Evolutionary conservation across 2,329 filamentous ascomycete genomes (phyloP).

Genomic region (Bretziella fagacearum): DNA sequence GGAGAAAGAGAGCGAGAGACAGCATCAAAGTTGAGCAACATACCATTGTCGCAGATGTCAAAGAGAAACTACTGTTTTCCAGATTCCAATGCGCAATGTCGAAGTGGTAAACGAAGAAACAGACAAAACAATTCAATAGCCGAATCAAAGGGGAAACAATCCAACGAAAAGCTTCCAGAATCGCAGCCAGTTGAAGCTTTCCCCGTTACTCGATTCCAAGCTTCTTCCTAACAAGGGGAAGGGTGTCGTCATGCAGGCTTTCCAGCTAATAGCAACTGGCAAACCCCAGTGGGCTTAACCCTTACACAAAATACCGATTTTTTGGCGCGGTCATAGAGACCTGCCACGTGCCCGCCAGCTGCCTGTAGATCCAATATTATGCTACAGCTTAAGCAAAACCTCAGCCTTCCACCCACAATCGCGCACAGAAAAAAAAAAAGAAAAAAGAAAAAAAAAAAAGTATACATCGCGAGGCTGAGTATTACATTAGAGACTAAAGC

Average conservation of each 20-base stretch:
- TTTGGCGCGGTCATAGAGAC: neutral
- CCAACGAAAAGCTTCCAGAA: neutral
- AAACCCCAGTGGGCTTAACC: neutral
- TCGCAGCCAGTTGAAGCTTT: too few relatives aligned
- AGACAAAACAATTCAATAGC: neutral
- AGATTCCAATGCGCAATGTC: neutral
- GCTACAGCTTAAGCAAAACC: neutral
- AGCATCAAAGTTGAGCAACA: neutral
- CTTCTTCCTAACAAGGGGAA: neutral
- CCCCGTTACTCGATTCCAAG: too few relatives aligned
- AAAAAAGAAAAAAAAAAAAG: neutral
- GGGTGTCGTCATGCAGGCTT: conserved; percentile 5
- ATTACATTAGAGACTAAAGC: neutral
- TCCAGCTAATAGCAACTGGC: too few relatives aligned
- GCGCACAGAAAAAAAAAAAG: neutral
- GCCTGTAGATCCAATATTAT: neutral
- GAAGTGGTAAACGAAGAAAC: neutral
- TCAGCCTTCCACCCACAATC: conserved; percentile 1
- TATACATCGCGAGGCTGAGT: conserved; percentile 4
- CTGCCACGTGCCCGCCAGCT: neutral
- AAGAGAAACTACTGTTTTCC: neutral
- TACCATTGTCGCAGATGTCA: conserved; percentile 4
- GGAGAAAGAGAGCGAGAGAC: conserved; percentile 13
- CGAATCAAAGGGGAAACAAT: neutral
- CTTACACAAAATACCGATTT: neutral